A percentile compares a stretch with the other conserved stretches of the same genome.
phyloP scores from a whole-genome alignment of 345 rosid genomes.

The Euphorbia peplus region DNA sequence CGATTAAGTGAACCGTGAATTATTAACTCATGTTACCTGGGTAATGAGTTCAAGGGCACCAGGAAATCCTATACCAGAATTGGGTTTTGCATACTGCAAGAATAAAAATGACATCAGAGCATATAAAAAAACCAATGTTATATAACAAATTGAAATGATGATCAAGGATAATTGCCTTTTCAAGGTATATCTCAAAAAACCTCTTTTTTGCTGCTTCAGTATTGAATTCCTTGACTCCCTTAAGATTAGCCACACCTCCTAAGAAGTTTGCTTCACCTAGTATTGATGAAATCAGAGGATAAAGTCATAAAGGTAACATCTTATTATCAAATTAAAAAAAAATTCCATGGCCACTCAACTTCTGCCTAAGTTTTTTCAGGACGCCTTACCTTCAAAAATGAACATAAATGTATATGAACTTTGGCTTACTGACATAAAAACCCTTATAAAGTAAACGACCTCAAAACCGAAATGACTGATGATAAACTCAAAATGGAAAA shows the following conservation, averaged over 20 bases:
- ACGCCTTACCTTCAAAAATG: no score
- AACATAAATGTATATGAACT: no score
- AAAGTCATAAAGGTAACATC: neutral
- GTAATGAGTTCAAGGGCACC: conserved; percentile 90
- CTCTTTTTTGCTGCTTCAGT: conserved; percentile 67
- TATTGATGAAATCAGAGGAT: conserved; percentile 6
- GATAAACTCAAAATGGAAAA: no score
- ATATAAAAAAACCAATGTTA: conserved; percentile 1
- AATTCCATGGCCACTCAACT: no score
- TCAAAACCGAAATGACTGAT: no score
- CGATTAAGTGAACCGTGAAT: conserved; percentile 6
- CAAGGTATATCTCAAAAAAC: conserved; percentile 87
- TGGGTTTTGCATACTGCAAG: conserved; percentile 83
- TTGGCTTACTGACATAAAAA: no score
- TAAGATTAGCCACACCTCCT: conserved; percentile 88
- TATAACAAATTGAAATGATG: neutral
- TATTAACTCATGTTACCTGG: conserved; percentile 42
- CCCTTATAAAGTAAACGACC: no score
- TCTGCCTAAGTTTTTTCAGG: no score
- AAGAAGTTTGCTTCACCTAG: conserved; percentile 87
- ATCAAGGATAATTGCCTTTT: conserved; percentile 51
- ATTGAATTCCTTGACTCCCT: conserved; percentile 68
- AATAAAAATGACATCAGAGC: conserved; percentile 9
- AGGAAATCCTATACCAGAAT: conserved; percentile 90
- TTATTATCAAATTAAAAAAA: neutral